Evolutionary conservation across 2,329 filamentous ascomycete genomes (phyloP), one percentile per base, ranked within the genome.

Genomic region (Talaromyces sp.): DNA sequence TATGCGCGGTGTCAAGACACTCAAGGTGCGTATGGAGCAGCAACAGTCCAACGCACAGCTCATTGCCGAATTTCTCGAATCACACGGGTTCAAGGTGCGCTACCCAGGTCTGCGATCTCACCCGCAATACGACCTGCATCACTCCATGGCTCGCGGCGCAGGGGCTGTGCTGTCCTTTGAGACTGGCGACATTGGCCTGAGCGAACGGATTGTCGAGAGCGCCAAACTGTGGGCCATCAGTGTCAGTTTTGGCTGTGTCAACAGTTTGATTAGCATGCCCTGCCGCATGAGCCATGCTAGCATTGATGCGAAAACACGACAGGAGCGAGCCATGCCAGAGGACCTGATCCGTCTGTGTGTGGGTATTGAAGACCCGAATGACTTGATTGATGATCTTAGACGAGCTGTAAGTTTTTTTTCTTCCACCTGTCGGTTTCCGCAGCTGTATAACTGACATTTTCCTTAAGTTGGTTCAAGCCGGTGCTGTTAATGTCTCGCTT

Each of bases 201-300:
- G 91, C 4, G 92, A 97, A 79, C 86, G 93, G 44, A 97, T 99
- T 69, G 95, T 99, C 5, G 95, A 98, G 79, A 91, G 90, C 33
- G 91, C 95, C 2, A 87, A 90, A 66, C 82, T 99, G 34, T 99
- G 92, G 88, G 92, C 90, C 36, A 99, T 99, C 69, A 96, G 91
- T 67, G 95, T 99, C 63, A 96, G 92, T 72, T 99, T 99, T 74
- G 95, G 95, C 55, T 98, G 95, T 75, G 95, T 99, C 67, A 99
- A 99, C 81, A 96, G 91, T 74, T 81, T 99, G 75, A 99, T 99
- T 77, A 97, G 93, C 80, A 97, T 99, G 94, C 94, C 95, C 8
- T 99, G 95, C 79, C 92, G 94, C 71, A 99, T 99, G 96, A 98
- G 94, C 78, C 95, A 99, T 78, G 95, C 95, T 44, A 96, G 92